Evolutionary conservation across 345 rosid species (phyloP), one percentile per base, ranked within the genome.

Genomic region (Noccaea bulbosa): DNA sequence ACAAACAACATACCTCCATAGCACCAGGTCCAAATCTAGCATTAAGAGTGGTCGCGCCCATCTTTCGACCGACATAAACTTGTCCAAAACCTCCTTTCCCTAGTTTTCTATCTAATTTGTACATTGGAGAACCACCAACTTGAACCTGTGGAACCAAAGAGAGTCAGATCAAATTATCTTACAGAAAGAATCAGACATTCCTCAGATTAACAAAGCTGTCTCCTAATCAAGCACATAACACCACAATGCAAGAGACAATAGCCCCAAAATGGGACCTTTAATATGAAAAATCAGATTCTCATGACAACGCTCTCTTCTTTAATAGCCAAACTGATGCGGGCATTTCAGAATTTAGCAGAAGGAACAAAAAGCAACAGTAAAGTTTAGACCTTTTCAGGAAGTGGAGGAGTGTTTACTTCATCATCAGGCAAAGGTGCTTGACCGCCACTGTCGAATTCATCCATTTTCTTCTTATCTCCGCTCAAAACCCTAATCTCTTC

Each of bases 81-180:
- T 91, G 99, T 45, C 99, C 99, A 72, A 93, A 93, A 27, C 98
- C 98, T 78, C 98, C 98, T 84, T 93, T 93, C 4, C 98, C 98
- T 37, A 91, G 81, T 53, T 89, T 93, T 47, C 83, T 91, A 14
- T 86, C 99, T 76, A 87, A 71, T 74, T 79, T 89, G 69, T 91
- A 93, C 48, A 73, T 30, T 0, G 98, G 98, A 3, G 98, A 93
- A 69, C 88, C 88, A 63, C 96, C 97, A 20, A 93, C 94, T 52
- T 85, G 89, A 45, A 93, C 87, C 98, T 93, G 88, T 64, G 7
- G 8, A 58, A 70, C 52, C 6, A 27, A 9, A 67, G 35, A 69
- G 43, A 44, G n/a, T 17, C 51, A n/a, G 44, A 22, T 40, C 55
- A 20, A 61, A 38, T 32, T 17, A 37, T 39, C 46, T 11, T 39